Conservation (phyloP, 768 basidiomycete genomes). For the Lactarius psammicola region DNA sequence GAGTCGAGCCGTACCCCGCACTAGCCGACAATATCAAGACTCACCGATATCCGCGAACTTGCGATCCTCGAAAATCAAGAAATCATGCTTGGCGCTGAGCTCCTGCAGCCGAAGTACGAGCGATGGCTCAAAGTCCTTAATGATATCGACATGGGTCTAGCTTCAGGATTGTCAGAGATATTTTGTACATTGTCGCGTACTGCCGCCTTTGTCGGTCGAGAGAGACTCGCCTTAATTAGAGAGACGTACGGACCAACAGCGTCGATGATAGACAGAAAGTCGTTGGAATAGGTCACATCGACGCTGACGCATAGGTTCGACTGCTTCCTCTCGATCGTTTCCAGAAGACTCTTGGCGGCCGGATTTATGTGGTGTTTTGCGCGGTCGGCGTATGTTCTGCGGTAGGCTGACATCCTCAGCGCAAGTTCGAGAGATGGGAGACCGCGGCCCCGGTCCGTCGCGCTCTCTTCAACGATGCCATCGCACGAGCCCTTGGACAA, state of each 20-base stretch:
- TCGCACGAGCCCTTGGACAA: constrained; percentile 31
- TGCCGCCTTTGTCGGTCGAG: constrained; percentile 16
- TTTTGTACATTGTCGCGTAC: constrained; percentile 32
- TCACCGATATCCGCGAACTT: constrained; percentile 98
- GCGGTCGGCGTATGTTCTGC: constrained; percentile 61
- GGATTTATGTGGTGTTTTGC: constrained; percentile 62
- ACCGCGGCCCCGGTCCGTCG: background rate
- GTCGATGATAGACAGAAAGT: constrained; percentile 84
- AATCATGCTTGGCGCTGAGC: constrained; percentile 80
- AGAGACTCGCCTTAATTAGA: constrained; percentile 78
- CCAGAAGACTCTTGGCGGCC: constrained; percentile 74
- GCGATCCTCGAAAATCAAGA: constrained; percentile 96
- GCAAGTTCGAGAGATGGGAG: background rate
- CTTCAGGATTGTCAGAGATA: constrained; percentile 29
- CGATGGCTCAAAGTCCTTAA: constrained; percentile 82
- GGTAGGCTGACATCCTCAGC: constrained; percentile 32
- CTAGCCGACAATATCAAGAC: constrained; percentile 25
- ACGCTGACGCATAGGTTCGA: constrained; percentile 95
- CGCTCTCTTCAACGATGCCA: background rate
- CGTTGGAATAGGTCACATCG: constrained; percentile 78
- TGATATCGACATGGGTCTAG: constrained; percentile 95
- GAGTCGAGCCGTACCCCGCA: background rate
- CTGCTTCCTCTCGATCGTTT: constrained; percentile 81
- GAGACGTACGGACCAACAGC: constrained; percentile 87
- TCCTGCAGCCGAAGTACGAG: constrained; percentile 67